Evolutionary conservation across 768 basidiomycete genomes (phyloP).

Genomic region (Kondoa malvinella): DNA sequence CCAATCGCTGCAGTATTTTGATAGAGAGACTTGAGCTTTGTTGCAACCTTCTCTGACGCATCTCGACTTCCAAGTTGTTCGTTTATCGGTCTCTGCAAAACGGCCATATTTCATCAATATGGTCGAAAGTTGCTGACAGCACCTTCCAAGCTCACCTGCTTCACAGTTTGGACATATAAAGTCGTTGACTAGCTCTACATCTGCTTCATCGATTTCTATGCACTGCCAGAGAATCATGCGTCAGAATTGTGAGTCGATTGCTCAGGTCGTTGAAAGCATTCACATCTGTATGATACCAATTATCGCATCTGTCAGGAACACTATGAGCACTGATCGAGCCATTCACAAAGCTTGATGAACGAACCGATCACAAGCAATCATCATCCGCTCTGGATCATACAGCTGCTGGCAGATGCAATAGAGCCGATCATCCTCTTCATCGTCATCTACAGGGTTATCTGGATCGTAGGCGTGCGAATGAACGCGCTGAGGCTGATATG

Average conservation of each 20-base stretch:
- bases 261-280: too few species aligned
- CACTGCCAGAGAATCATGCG: too few species aligned
- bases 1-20: conserved; percentile 80
- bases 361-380: conserved; percentile 87
- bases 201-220: conserved; percentile 59
- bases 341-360: conserved; percentile 24
- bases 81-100: conserved; percentile 12
- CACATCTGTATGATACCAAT: conserved; percentile 70
- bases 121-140: conserved; percentile 41
- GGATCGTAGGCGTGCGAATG: conserved; percentile 6
- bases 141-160: conserved; percentile 40
- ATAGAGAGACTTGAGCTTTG: conserved; percentile 61
- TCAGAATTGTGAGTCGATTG: neutral
- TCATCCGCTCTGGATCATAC: conserved; percentile 70
- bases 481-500: neutral
- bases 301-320: conserved; percentile 50
- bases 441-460: conserved; percentile 27
- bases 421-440: conserved; percentile 47
- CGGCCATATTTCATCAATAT: conserved; percentile 40
- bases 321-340: conserved; percentile 2
- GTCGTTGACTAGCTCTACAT: conserved; percentile 75
- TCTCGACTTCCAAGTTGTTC: conserved; percentile 29
- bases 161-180: conserved; percentile 75
- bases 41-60: conserved; percentile 45
- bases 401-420: conserved; percentile 77